These are phyloP conservation scores for Bisporella sp. DNA, from an alignment of 2,329 filamentous ascomycete genomes.

Conservation along the genomic window DNA sequence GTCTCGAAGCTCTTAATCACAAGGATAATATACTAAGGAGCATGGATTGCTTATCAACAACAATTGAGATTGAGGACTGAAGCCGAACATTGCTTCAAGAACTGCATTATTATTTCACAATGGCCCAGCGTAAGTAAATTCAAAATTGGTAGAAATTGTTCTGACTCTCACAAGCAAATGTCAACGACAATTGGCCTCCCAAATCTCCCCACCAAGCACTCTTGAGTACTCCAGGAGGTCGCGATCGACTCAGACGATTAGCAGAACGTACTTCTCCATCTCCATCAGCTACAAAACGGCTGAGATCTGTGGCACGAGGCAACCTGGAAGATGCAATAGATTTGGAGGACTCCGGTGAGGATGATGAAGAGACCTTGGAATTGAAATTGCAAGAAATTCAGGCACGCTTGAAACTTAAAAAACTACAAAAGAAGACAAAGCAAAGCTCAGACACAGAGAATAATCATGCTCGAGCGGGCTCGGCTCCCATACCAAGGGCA, in stretches of 20 bases:
- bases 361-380: slow-evolving; percentile 84
- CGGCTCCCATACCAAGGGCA: slow-evolving; percentile 13
- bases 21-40: not conserved
- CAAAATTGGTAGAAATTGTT: slow-evolving; percentile 14
- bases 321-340: slow-evolving; percentile 25
- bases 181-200: slow-evolving; percentile 52
- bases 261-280: slow-evolving; percentile 61
- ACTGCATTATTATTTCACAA: not conserved
- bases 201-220: slow-evolving; percentile 59
- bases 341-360: slow-evolving; percentile 35
- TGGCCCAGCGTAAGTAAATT: slow-evolving; percentile 22
- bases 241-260: slow-evolving; percentile 64
- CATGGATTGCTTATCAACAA: slow-evolving; percentile 14
- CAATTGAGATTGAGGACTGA: not conserved
- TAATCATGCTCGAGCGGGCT: slow-evolving; percentile 10
- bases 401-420: slow-evolving; percentile 80
- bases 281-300: slow-evolving; percentile 54
- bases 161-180: slow-evolving; percentile 13
- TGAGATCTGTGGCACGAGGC: slow-evolving; percentile 9
- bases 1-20: not conserved
- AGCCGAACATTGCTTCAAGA: not conserved
- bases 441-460: slow-evolving; percentile 23
- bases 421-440: slow-evolving; percentile 59
- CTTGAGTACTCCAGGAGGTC: slow-evolving; percentile 67
- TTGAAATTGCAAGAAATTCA: slow-evolving; percentile 85